Percentiles rank a stretch among this genome's conserved stretches.
Conservation (phyloP, 148 eudicot species). For the Arctostaphylos glauca region DNA sequence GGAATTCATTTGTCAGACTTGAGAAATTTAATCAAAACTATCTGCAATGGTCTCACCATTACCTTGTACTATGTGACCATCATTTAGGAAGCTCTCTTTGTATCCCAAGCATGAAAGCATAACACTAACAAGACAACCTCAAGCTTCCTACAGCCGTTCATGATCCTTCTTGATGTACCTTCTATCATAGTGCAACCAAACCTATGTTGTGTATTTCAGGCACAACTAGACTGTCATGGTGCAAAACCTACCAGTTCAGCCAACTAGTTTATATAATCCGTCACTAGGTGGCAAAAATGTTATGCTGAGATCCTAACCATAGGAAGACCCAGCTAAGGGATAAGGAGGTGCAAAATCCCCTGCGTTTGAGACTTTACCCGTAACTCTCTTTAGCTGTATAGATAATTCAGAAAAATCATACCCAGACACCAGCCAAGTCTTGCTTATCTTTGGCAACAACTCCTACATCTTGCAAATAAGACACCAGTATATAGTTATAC, state of each 20-base stretch:
- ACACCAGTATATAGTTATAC: neutral
- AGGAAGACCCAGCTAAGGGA: neutral
- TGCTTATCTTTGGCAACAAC: neutral
- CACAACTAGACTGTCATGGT: conserved; percentile 5
- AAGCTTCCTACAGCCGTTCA: neutral
- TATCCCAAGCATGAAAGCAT: neutral
- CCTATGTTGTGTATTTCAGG: neutral
- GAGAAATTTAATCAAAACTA: neutral
- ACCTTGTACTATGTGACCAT: neutral
- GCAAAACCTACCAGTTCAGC: neutral
- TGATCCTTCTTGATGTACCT: neutral
- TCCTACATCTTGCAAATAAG: neutral
- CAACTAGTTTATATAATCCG: neutral
- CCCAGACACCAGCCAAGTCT: neutral
- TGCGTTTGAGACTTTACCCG: neutral
- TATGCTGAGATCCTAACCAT: neutral
- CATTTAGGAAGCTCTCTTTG: neutral
- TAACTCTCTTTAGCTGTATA: neutral
- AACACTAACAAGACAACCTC: neutral
- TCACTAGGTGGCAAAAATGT: neutral
- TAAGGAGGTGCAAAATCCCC: neutral
- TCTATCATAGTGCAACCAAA: neutral
- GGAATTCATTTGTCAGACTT: neutral
- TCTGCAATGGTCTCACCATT: neutral
- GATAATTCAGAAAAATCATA: neutral